Conservation (phyloP, 345 rosid species). For the Erodium maritimum region DNA sequence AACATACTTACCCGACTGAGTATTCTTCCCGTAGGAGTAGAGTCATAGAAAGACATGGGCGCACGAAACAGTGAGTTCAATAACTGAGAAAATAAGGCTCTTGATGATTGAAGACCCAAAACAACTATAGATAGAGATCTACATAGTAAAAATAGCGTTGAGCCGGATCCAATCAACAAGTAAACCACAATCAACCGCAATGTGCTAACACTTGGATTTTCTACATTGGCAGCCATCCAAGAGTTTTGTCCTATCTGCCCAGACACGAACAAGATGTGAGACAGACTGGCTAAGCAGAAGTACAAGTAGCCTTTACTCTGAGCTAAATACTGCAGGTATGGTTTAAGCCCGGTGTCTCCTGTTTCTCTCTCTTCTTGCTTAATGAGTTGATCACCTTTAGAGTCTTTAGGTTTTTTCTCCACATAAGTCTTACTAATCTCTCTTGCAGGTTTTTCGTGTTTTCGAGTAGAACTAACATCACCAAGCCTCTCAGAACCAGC, state of each 20-base stretch:
- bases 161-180: slow-evolving; percentile 37
- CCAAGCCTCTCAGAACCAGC: slow-evolving; percentile 71
- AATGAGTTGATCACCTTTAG: slow-evolving; percentile 60
- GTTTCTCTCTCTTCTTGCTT: slow-evolving; percentile 73
- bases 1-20: slow-evolving; percentile 50
- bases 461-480: slow-evolving; percentile 26
- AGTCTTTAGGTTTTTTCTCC: slow-evolving; percentile 25
- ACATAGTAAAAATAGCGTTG: slow-evolving; percentile 36
- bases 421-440: slow-evolving; percentile 49
- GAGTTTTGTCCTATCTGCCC: slow-evolving; percentile 59
- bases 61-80: slow-evolving; percentile 62
- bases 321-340: slow-evolving; percentile 56
- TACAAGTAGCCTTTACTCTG: slow-evolving; percentile 69
- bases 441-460: slow-evolving; percentile 16
- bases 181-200: slow-evolving; percentile 47
- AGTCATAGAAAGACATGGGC: slow-evolving; percentile 84
- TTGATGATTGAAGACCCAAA: slow-evolving; percentile 48
- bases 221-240: slow-evolving; percentile 76
- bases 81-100: slow-evolving; percentile 54
- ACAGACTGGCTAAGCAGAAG: slow-evolving; percentile 34
- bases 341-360: slow-evolving; percentile 71
- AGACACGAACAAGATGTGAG: slow-evolving; percentile 36
- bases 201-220: slow-evolving; percentile 44
- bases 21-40: slow-evolving; percentile 79
- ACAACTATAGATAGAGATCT: slow-evolving; percentile 42